Percentiles rank a stretch among this genome's conserved stretches.
These are phyloP conservation scores for Scutellaria barbata DNA, from an alignment of 257 asterid species.

Conservation along the genomic window DNA sequence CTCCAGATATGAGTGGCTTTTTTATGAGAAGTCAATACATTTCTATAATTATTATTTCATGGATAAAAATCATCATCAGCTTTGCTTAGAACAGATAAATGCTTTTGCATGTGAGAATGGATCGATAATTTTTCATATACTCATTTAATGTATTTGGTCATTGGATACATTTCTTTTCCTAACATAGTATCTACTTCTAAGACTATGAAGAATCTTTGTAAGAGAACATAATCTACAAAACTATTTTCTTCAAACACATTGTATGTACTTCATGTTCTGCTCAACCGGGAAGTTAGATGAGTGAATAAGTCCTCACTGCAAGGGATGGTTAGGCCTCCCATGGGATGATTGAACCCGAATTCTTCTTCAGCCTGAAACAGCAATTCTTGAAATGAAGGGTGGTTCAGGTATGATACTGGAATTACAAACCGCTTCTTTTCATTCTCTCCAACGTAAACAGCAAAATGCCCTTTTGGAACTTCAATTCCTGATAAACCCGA, in stretches of 20 bases:
- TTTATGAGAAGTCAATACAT: too few relatives aligned
- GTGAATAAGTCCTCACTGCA: conserved; percentile 38
- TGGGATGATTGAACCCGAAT: conserved; percentile 42
- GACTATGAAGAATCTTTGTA: neutral
- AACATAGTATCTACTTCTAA: neutral
- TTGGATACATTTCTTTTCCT: neutral
- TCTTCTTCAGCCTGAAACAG: conserved; percentile 40
- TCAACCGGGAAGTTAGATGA: conserved; percentile 19
- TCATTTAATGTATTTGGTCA: neutral
- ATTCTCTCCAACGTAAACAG: conserved; percentile 46
- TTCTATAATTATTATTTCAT: too few relatives aligned
- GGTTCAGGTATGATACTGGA: conserved; percentile 45
- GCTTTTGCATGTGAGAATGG: neutral
- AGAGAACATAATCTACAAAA: neutral
- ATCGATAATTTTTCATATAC: neutral
- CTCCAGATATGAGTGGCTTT: too few relatives aligned
- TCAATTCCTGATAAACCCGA: conserved; percentile 31
- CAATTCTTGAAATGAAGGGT: conserved; percentile 44
- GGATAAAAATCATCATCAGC: too few relatives aligned
- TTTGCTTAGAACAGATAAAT: neutral
- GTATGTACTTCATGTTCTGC: conserved; percentile 18
- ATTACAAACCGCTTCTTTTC: conserved; percentile 41
- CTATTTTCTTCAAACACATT: neutral
- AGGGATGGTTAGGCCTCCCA: conserved; percentile 47
- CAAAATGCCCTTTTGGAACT: conserved; percentile 49